Percentiles rank a stretch among this genome's conserved stretches.
Evolutionary conservation across 179 eudicot species (phyloP).

Genomic region (Heliamphora pulchella): DNA sequence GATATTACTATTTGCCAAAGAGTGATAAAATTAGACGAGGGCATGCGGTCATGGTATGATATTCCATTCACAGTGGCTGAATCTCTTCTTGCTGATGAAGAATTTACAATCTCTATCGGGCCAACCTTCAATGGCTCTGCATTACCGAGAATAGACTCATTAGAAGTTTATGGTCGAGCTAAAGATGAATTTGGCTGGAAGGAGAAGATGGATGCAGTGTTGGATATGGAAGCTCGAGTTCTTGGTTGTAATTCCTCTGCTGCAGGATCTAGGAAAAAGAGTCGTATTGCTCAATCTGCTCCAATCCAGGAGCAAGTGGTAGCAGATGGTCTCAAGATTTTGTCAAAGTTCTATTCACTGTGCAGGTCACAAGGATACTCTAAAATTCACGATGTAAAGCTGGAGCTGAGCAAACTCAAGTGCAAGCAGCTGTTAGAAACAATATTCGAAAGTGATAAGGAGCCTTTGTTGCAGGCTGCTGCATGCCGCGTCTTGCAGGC

Average conservation of each 20-base stretch:
- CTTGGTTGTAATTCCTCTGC: constrained; percentile 70
- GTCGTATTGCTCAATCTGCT: constrained; percentile 52
- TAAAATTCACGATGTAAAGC: constrained; percentile 51
- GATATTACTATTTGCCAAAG: constrained; percentile 86
- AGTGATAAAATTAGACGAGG: constrained; percentile 82
- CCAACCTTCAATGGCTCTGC: constrained; percentile 77
- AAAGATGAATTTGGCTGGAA: constrained; percentile 99
- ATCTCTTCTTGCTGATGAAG: constrained; percentile 98
- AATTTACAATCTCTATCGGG: constrained; percentile 65
- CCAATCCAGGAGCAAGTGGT: constrained; percentile 81
- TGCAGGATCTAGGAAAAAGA: constrained; percentile 62
- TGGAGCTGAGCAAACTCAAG: constrained; percentile 53
- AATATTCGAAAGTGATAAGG: constrained; percentile 87
- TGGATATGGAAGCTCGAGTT: constrained; percentile 91
- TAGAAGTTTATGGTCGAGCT: constrained; percentile 96
- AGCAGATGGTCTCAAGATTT: constrained; percentile 88
- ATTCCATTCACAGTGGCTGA: constrained; percentile 97
- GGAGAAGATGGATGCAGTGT: constrained; percentile 94
- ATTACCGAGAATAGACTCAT: constrained; percentile 77
- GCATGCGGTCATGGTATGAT: constrained; percentile 99
- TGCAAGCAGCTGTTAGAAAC: constrained; percentile 79
- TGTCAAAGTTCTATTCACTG: constrained; percentile 61
- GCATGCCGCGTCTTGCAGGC: constrained; percentile 93
- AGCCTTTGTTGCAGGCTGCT: constrained; percentile 80
- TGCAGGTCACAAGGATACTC: constrained; percentile 48